phyloP scores from a whole-genome alignment of 768 basidiomycete species.

The Filobasidium wieringae region DNA sequence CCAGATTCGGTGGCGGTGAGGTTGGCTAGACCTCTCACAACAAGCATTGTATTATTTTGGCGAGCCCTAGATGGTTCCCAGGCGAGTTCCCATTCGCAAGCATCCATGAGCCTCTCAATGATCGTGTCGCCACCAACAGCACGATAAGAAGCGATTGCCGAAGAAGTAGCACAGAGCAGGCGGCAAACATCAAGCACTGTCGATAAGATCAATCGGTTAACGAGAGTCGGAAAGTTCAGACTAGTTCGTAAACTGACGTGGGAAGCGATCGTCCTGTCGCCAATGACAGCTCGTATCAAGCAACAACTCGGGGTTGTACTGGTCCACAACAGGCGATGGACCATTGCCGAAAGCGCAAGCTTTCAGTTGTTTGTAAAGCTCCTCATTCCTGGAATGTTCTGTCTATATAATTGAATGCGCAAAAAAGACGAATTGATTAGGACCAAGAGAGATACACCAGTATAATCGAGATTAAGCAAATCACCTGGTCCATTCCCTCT shows the following conservation, averaged over 20 bases:
- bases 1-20: conserved; percentile 47
- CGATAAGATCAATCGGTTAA: background rate
- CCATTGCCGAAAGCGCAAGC: background rate
- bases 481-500: too few relatives aligned
- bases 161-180: conserved; percentile 55
- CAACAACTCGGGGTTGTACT: conserved; percentile 19
- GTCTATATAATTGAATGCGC: conserved; percentile 36
- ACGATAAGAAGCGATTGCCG: conserved; percentile 42
- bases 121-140: conserved; percentile 46
- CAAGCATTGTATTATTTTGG: conserved; percentile 74
- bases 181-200: conserved; percentile 77
- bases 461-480: too few relatives aligned
- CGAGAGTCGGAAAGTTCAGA: background rate
- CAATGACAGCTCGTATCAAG: conserved; percentile 19
- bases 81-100: conserved; percentile 53
- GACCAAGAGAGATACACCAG: too few relatives aligned
- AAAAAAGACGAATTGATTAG: too few relatives aligned
- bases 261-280: conserved; percentile 35
- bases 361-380: conserved; percentile 4
- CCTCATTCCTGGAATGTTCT: background rate
- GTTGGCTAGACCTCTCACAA: conserved; percentile 70
- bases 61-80: conserved; percentile 57
- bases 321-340: conserved; percentile 10
- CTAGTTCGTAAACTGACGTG: conserved; percentile 19
- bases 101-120: conserved; percentile 54